Conservation (phyloP, 768 basidiomycete species). For the Leccinum barrowsii region DNA sequence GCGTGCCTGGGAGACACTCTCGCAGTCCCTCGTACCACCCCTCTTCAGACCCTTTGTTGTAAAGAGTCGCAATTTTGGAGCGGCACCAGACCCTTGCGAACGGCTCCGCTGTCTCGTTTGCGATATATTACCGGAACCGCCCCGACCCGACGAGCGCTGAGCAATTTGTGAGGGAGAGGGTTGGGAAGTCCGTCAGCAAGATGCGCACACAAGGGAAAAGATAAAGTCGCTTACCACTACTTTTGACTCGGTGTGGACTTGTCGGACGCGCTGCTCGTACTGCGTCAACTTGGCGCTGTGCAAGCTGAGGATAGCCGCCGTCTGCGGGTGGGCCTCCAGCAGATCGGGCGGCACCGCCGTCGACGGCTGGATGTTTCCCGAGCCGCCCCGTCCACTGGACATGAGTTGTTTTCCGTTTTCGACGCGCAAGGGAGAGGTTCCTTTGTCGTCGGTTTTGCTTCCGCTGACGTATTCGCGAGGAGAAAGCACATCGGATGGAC, state of each 20-base stretch:
- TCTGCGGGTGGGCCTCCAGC: constrained; percentile 18
- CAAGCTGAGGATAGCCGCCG: constrained; percentile 22
- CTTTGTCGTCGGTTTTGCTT: neutral
- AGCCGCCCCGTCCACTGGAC: constrained; percentile 25
- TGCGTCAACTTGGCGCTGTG: constrained; percentile 11
- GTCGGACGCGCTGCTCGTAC: constrained; percentile 17
- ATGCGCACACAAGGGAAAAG: neutral
- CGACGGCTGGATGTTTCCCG: constrained; percentile 21
- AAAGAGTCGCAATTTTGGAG: constrained; percentile 9
- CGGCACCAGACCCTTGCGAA: neutral
- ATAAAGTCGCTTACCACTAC: constrained; percentile 15
- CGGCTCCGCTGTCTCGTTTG: constrained; percentile 4
- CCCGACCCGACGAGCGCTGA: constrained; percentile 27
- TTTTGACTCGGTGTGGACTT: constrained; percentile 13
- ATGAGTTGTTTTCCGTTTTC: constrained; percentile 4
- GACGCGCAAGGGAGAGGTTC: neutral
- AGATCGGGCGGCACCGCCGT: neutral
- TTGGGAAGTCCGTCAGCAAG: neutral
- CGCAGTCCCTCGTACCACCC: neutral
- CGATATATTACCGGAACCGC: constrained; percentile 27
- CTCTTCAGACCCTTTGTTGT: constrained; percentile 13
- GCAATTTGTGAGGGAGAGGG: neutral
- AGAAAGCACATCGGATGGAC: neutral
- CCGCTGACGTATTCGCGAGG: neutral
- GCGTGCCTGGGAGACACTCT: neutral